Evolutionary conservation across 208 protist genomes (phyloP).

Genomic region (Lotmaria passim): DNA sequence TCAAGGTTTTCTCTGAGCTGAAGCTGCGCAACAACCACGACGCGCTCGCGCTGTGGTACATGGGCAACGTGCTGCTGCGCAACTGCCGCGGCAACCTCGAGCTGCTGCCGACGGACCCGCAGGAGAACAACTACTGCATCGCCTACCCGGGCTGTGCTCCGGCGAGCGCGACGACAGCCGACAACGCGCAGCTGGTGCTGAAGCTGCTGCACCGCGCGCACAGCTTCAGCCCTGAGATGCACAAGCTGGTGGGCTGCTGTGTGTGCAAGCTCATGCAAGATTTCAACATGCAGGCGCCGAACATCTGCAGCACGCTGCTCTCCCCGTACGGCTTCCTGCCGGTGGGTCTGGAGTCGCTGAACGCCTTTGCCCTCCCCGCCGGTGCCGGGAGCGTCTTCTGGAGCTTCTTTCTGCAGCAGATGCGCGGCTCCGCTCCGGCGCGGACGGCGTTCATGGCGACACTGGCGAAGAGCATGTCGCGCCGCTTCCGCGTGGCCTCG

Average conservation of each 20-base stretch:
- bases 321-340: constrained; percentile 82
- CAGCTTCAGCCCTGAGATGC: constrained; percentile 81
- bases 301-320: constrained; percentile 78
- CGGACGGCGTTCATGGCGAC: constrained; percentile 86
- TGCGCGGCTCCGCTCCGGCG: constrained; percentile 81
- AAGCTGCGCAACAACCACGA: constrained; percentile 87
- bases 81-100: constrained; percentile 82
- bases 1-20: constrained; percentile 82
- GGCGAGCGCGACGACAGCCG: constrained; percentile 65
- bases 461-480: constrained; percentile 80
- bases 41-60: constrained; percentile 87
- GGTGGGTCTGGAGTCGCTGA: constrained; percentile 64
- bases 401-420: constrained; percentile 86
- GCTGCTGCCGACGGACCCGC: constrained; percentile 84
- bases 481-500: constrained; percentile 81
- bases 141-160: constrained; percentile 82
- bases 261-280: constrained; percentile 92
- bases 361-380: constrained; percentile 80
- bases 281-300: constrained; percentile 89
- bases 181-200: constrained; percentile 89
- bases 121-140: constrained; percentile 88
- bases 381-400: constrained; percentile 88
- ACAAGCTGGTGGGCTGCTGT: constrained; percentile 88
- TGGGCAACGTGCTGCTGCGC: constrained; percentile 87
- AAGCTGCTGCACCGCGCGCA: constrained; percentile 86